A percentile compares a stretch with the other conserved stretches of the same genome.
Conservation (phyloP, 495 filamentous ascomycete genomes). For the Penicillium goetzii region DNA sequence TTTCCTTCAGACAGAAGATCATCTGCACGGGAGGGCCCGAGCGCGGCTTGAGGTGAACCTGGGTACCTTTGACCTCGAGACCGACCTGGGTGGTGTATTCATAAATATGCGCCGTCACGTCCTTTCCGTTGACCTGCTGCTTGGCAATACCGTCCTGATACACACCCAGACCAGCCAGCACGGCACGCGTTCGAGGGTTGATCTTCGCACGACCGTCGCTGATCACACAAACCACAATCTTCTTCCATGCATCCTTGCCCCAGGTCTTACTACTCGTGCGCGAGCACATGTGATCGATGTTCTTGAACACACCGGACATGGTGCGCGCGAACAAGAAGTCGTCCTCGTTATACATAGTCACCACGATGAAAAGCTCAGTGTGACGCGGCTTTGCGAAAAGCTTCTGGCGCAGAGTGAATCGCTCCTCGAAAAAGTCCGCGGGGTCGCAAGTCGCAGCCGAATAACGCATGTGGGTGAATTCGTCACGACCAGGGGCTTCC, state of each 20-base stretch:
- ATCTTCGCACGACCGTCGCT: constrained; percentile 99
- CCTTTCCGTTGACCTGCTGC: constrained; percentile 94
- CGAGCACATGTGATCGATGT: constrained; percentile 96
- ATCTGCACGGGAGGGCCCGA: constrained; percentile 87
- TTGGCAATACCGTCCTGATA: constrained; percentile 99
- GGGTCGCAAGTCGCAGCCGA: constrained; percentile 97
- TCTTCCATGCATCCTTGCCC: constrained; percentile 99
- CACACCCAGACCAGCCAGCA: constrained; percentile 90
- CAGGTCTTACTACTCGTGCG: constrained; percentile 91
- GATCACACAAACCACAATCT: constrained; percentile 98
- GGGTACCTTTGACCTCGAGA: constrained; percentile 82
- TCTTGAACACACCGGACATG: constrained; percentile 97
- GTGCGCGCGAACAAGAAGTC: constrained; percentile 95
- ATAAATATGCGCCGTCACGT: constrained; percentile 98
- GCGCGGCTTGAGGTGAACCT: constrained; percentile 77
- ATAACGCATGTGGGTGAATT: constrained; percentile 99
- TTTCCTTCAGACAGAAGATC: constrained; percentile 98
- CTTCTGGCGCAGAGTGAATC: constrained; percentile 91
- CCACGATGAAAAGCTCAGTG: constrained; percentile 95
- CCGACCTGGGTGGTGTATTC: constrained; percentile 97
- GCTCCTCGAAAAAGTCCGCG: constrained; percentile 78
- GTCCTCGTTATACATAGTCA: constrained; percentile 99
- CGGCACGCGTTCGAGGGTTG: constrained; percentile 85
- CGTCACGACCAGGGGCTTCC: constrained; percentile 79
- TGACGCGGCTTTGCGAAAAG: constrained; percentile 91